These are phyloP conservation scores for Corymbia calophylla DNA, from an alignment of 441 rosid genomes.

Conservation along the genomic window DNA sequence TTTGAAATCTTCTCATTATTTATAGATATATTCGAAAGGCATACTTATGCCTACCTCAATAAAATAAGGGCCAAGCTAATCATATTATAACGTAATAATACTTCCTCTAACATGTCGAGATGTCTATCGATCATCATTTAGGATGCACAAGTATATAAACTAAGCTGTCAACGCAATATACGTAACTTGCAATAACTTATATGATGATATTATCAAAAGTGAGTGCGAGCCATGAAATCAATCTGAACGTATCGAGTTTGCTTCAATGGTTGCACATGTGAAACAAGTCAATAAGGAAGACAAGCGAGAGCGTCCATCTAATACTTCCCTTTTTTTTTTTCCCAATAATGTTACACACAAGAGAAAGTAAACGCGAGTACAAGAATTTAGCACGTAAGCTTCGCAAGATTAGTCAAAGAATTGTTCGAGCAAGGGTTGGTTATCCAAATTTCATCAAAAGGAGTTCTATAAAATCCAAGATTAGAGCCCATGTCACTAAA, in stretches of 20 bases:
- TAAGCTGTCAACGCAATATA: neutral
- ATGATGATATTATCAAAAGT: neutral
- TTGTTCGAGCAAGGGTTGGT: neutral
- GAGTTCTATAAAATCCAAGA: neutral
- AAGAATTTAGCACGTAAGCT: neutral
- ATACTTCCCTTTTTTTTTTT: neutral
- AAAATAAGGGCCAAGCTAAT: neutral
- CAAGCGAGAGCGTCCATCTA: neutral
- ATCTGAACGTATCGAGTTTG: neutral
- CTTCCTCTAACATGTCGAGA: neutral
- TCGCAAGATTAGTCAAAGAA: neutral
- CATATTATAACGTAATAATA: no score
- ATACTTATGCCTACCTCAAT: neutral
- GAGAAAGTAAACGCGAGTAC: neutral
- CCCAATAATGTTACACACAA: neutral
- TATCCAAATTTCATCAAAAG: neutral
- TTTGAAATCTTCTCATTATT: neutral
- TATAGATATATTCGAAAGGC: neutral
- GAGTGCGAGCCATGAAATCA: neutral
- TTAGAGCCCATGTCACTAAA: neutral
- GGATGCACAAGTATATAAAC: neutral
- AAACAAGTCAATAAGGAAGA: neutral
- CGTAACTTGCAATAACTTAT: neutral
- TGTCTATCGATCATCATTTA: neutral
- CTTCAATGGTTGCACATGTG: neutral